Evolutionary conservation across 108 stramenopile genomes (phyloP), one percentile per base, ranked within the genome.

Genomic region (Cyclotella choctawhatcheeana): DNA sequence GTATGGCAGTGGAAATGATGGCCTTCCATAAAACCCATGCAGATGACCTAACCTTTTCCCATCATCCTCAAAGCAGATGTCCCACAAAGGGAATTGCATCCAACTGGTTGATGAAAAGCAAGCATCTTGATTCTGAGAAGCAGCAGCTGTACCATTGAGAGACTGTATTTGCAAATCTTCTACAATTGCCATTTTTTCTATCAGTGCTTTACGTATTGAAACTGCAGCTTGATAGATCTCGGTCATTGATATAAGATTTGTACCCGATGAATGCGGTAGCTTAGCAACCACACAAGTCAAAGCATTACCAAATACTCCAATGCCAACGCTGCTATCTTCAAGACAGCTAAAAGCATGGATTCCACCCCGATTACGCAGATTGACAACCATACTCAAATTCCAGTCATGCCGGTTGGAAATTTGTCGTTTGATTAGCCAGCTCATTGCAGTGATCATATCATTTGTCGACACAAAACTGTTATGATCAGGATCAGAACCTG

Each of bases 401-500:
- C 71, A 79, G 2, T 71, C 77, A n/a, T 27, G 16, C 54, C 51
- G 2, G 8, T 25, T 10, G 10, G 68, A 16, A 0, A 67, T 33
- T 2, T 45, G 53, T 33, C 77, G 67, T 34, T 79, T 73, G 14
- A 79, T 21, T 50, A 79, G 26, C 77, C 77, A 79, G 21, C 77
- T 65, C 33, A 67, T 67, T 34, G 77, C 77, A 18, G 77, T 66
- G 29, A 79, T 35, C 77, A 79, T 73, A 44, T 79, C 77, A 52
- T 79, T 79, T 40, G 71, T 73, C 29, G 77, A 79, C 17, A 79
- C 71, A 50, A 73, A 79, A 22, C 40, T 26, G 20, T 32, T 17
- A 40, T 26, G 5, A 30, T 16, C 13, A 14, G 51, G 29, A 25
- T 60, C 22, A 22, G 37, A 22, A 16, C 16, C 2, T n/a, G 70